phyloP scores from a whole-genome alignment of 306 rosid genomes.

The Luffa aegyptiaca region DNA sequence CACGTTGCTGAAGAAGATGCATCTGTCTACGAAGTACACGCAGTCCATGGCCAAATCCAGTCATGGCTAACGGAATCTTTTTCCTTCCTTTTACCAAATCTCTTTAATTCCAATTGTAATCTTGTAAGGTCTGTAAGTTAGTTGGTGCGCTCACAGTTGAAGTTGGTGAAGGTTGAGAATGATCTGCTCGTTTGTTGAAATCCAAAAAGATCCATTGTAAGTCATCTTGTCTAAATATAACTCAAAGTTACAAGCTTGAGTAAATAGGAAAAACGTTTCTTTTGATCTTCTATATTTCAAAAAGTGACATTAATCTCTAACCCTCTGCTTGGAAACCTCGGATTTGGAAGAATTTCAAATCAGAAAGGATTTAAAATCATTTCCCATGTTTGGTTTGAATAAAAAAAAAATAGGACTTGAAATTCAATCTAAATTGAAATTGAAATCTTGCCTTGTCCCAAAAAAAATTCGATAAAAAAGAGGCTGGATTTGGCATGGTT shows the following conservation, averaged over 20 bases:
- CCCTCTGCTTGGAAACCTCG: too few relatives aligned
- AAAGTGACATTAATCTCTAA: conserved; percentile 6
- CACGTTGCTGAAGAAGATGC: conserved; percentile 10
- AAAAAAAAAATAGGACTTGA: too few relatives aligned
- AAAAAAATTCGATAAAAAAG: too few relatives aligned
- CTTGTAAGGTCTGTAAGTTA: neutral
- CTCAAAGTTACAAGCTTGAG: neutral
- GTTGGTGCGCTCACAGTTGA: neutral
- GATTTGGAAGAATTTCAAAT: too few relatives aligned
- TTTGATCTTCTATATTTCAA: neutral
- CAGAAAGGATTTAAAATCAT: too few relatives aligned
- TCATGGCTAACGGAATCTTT: conserved; percentile 10
- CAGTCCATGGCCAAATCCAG: conserved; percentile 19
- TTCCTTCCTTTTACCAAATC: neutral
- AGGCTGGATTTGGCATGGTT: too few relatives aligned
- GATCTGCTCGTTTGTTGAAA: neutral
- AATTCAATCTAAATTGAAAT: too few relatives aligned
- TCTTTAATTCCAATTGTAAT: neutral
- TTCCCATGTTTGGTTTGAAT: too few relatives aligned
- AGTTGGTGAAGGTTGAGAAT: neutral
- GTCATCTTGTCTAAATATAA: neutral
- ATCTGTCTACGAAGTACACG: conserved; percentile 17
- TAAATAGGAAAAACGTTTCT: neutral
- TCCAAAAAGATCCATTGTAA: neutral
- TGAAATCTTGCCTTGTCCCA: too few relatives aligned